phyloP scores from a whole-genome alignment of 371 early-diverging fungal genomes.

The Mucor sp. region DNA sequence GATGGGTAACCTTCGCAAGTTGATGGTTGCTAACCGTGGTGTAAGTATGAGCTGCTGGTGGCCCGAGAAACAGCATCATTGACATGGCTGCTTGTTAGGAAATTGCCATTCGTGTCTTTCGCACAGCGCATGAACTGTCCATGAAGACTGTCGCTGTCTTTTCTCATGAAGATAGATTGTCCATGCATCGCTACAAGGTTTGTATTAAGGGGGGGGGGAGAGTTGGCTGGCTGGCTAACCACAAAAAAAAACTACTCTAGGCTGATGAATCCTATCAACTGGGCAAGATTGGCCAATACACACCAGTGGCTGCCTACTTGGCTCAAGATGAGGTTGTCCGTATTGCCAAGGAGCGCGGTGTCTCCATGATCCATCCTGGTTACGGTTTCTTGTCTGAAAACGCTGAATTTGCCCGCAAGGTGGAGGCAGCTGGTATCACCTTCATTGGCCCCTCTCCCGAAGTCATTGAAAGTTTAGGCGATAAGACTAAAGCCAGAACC shows the following conservation, averaged over 20 bases:
- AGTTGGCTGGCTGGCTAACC: neutral
- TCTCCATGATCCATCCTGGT: constrained; percentile 83
- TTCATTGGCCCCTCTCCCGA: constrained; percentile 90
- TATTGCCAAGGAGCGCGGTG: constrained; percentile 78
- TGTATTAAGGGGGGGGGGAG: neutral
- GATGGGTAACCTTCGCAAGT: constrained; percentile 49
- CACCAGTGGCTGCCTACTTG: constrained; percentile 94
- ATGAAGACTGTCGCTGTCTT: constrained; percentile 88
- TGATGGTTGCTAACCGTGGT: constrained; percentile 68
- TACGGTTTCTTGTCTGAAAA: constrained; percentile 95
- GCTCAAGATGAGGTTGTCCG: constrained; percentile 89
- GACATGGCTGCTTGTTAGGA: constrained; percentile 48
- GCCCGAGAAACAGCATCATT: neutral
- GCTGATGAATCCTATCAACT: constrained; percentile 94
- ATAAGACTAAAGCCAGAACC: constrained; percentile 89
- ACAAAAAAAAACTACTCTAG: constrained; percentile 26
- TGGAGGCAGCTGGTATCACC: constrained; percentile 86
- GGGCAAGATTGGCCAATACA: constrained; percentile 73
- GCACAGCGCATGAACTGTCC: constrained; percentile 90
- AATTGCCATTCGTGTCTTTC: constrained; percentile 90
- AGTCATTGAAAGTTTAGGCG: constrained; percentile 87
- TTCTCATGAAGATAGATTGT: constrained; percentile 86
- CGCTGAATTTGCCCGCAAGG: constrained; percentile 84
- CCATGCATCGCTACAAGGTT: constrained; percentile 92
- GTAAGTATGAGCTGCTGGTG: constrained; percentile 37